Conservation (phyloP, 495 filamentous ascomycete genomes). For the Penicillium daleae region DNA sequence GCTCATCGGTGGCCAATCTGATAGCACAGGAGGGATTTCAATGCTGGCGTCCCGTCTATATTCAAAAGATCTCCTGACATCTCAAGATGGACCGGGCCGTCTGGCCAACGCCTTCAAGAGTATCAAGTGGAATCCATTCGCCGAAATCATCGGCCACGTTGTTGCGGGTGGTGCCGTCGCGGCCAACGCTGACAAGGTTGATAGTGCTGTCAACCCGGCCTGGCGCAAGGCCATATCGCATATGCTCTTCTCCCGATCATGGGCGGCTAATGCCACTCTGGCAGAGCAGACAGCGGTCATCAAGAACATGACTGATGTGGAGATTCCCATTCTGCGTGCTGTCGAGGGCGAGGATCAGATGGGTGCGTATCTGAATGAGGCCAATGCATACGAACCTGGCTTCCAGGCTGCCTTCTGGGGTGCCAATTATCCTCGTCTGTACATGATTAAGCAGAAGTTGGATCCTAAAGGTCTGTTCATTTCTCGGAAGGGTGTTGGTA, state of each 20-base stretch:
- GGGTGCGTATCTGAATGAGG: constrained; percentile 58
- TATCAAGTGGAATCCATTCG: constrained; percentile 18
- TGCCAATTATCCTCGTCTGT: constrained; percentile 48
- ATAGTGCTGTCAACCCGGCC: constrained; percentile 43
- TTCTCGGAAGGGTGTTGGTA: constrained; percentile 33
- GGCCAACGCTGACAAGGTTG: constrained; percentile 28
- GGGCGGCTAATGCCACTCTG: constrained; percentile 25
- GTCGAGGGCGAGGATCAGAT: constrained; percentile 36
- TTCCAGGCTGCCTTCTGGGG: constrained; percentile 57
- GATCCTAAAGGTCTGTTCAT: constrained; percentile 37
- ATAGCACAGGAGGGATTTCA: constrained; percentile 26
- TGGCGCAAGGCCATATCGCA: constrained; percentile 42
- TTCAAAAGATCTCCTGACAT: constrained; percentile 34
- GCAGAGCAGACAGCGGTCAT: constrained; percentile 35
- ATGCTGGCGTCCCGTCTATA: constrained; percentile 34
- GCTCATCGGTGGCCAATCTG: constrained; percentile 20
- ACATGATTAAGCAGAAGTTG: constrained; percentile 45
- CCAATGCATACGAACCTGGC: constrained; percentile 46
- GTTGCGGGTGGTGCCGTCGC: constrained; percentile 41
- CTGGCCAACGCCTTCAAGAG: constrained; percentile 29
- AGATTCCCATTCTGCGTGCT: constrained; percentile 46
- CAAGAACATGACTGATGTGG: constrained; percentile 43
- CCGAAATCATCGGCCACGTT: constrained; percentile 27
- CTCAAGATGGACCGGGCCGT: constrained; percentile 27
- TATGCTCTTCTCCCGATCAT: constrained; percentile 23